Percentiles rank a stretch among this genome's conserved stretches.
phyloP scores from a whole-genome alignment of 1,284 basidiomycete genomes.

The Ceratobasidium papillatum region DNA sequence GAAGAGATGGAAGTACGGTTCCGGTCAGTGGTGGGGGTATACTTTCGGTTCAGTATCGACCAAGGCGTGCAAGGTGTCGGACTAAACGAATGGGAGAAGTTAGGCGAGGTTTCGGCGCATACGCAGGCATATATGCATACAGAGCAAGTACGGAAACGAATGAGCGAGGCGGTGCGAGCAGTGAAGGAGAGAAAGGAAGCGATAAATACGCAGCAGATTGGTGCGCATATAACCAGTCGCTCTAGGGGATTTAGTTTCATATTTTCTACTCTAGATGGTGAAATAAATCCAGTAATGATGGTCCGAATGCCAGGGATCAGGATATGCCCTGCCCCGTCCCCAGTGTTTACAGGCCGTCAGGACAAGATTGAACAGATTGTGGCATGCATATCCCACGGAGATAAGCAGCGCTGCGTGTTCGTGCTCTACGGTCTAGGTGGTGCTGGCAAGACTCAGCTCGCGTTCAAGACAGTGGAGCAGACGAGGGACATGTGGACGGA shows the following conservation, averaged over 20 bases:
- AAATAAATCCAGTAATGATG: not conserved
- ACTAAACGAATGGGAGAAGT: not conserved
- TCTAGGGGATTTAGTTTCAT: too few relatives aligned
- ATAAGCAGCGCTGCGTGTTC: not conserved
- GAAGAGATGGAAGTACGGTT: constrained; percentile 13
- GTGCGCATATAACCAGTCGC: not conserved
- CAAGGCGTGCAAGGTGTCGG: not conserved
- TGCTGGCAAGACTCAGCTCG: constrained; percentile 34
- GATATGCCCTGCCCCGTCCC: not conserved
- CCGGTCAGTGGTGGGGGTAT: not conserved
- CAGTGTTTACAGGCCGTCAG: not conserved
- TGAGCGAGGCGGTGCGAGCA: not conserved
- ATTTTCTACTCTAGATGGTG: not conserved
- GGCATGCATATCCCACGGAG: not conserved
- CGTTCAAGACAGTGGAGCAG: not conserved
- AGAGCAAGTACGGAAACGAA: too few relatives aligned
- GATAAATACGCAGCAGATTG: not conserved
- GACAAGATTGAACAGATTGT: not conserved
- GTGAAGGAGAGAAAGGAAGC: not conserved
- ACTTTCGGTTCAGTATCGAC: constrained; percentile 16
- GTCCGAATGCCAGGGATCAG: not conserved
- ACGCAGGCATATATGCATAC: not conserved
- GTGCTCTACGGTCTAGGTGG: constrained; percentile 32
- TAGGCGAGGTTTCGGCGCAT: not conserved
- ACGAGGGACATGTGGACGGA: not conserved